Percentiles rank a stretch among this genome's conserved stretches.
Evolutionary conservation across 306 rosid species (phyloP).

Genomic region (Rubus idaeus): DNA sequence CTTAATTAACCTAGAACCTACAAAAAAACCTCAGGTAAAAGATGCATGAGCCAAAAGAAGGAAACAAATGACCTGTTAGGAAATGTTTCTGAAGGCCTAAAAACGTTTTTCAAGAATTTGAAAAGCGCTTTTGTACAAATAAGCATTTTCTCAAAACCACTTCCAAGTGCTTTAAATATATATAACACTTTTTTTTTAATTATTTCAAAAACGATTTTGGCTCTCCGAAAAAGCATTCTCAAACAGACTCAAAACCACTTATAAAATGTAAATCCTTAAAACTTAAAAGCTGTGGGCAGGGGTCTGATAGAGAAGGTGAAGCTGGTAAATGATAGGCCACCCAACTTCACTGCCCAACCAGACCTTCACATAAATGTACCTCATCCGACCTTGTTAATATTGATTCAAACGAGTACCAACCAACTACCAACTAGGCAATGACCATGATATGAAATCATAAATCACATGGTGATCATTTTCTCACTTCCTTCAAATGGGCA

Average conservation of each 20-base stretch:
- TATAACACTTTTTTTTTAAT: too few relatives aligned
- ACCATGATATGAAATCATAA: background rate
- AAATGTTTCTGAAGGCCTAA: too few relatives aligned
- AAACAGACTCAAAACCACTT: too few relatives aligned
- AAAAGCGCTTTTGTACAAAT: too few relatives aligned
- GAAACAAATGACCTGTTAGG: too few relatives aligned
- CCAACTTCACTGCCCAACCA: background rate
- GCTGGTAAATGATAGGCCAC: background rate
- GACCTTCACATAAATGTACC: background rate
- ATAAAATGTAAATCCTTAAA: background rate
- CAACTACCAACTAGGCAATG: background rate
- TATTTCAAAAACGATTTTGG: too few relatives aligned
- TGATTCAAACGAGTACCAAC: background rate
- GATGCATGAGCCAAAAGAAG: background rate
- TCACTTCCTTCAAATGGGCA: background rate
- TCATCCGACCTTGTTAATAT: background rate
- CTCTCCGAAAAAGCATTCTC: too few relatives aligned
- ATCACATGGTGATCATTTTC: background rate
- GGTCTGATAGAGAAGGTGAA: conserved; percentile 1
- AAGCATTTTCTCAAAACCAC: too few relatives aligned
- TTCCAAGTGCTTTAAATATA: too few relatives aligned
- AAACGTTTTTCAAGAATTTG: too few relatives aligned
- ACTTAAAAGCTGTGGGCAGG: background rate
- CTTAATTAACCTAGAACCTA: background rate
- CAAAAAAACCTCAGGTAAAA: background rate